phyloP scores from a whole-genome alignment of 164 flowering plant species.

The Vitis cinerea region DNA sequence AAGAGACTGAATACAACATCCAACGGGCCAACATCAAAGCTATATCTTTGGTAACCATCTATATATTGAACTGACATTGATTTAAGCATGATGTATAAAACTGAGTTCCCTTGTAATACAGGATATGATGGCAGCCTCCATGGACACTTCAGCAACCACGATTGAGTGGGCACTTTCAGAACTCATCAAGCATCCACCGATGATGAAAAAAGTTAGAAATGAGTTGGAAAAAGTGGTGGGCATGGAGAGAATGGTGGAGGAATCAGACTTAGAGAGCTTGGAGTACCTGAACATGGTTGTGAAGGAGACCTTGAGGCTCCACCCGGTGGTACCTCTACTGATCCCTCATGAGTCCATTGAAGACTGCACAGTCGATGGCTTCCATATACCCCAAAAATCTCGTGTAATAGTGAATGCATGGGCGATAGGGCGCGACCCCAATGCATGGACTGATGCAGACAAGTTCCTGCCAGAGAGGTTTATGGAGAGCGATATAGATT shows the following conservation, averaged over 20 bases:
- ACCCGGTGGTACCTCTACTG: conserved; percentile 7
- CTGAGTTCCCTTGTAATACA: not conserved
- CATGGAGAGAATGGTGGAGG: conserved; percentile 11
- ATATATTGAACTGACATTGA: not conserved
- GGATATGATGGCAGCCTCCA: conserved; percentile 16
- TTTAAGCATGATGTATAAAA: not conserved
- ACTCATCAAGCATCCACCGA: conserved; percentile 6
- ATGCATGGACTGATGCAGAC: conserved; percentile 14
- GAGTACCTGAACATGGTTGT: conserved; percentile 13
- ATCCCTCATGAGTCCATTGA: conserved; percentile 5
- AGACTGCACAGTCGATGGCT: conserved; percentile 7
- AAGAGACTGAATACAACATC: conserved; percentile 22
- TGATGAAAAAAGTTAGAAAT: conserved; percentile 15
- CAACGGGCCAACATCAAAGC: conserved; percentile 48
- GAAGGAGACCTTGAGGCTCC: conserved; percentile 9
- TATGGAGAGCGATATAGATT: conserved; percentile 6
- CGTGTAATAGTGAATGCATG: conserved; percentile 10
- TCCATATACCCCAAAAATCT: conserved; percentile 2
- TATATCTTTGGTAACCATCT: conserved; percentile 26
- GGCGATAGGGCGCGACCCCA: conserved; percentile 23
- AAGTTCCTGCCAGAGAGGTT: conserved; percentile 25
- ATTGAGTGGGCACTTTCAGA: conserved; percentile 26
- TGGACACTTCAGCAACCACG: conserved; percentile 20
- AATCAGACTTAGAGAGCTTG: conserved; percentile 11
- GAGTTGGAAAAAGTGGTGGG: conserved; percentile 13